These are phyloP conservation scores for Musa balbisiana DNA, from an alignment of 202 grass and related monocot species.

Conservation along the genomic window DNA sequence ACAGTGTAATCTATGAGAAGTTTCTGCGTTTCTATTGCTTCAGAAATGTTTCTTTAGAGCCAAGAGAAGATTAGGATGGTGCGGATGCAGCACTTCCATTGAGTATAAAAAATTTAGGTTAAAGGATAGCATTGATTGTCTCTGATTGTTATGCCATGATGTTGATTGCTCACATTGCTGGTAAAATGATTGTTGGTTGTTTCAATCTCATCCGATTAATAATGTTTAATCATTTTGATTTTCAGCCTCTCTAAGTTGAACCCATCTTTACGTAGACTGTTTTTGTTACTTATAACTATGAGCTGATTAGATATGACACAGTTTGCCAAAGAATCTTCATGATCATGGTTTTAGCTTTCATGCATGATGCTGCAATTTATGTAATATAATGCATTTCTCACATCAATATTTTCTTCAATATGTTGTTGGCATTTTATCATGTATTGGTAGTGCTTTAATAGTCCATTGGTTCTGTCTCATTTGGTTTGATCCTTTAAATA, in stretches of 20 bases:
- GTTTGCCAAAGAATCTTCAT: background rate
- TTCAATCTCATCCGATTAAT: background rate
- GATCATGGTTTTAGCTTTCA: no score
- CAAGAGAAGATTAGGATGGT: background rate
- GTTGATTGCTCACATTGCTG: no score
- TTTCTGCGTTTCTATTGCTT: background rate
- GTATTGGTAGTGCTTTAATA: background rate
- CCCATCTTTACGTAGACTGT: background rate
- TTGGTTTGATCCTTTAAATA: background rate
- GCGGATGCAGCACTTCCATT: background rate
- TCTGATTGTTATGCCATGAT: background rate
- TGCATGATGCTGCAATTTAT: background rate
- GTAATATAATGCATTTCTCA: background rate
- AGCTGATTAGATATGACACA: background rate
- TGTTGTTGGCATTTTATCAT: background rate
- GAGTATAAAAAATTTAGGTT: background rate
- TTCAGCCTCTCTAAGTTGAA: background rate
- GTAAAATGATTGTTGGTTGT: background rate
- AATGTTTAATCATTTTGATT: background rate
- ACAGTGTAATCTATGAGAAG: background rate
- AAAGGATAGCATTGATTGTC: background rate
- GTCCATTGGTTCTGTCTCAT: background rate
- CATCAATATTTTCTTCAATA: background rate
- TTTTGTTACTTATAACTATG: background rate
- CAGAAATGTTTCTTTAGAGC: background rate